These are phyloP conservation scores for Lactifluus piperatus DNA, from an alignment of 768 basidiomycete genomes.

Conservation along the genomic window DNA sequence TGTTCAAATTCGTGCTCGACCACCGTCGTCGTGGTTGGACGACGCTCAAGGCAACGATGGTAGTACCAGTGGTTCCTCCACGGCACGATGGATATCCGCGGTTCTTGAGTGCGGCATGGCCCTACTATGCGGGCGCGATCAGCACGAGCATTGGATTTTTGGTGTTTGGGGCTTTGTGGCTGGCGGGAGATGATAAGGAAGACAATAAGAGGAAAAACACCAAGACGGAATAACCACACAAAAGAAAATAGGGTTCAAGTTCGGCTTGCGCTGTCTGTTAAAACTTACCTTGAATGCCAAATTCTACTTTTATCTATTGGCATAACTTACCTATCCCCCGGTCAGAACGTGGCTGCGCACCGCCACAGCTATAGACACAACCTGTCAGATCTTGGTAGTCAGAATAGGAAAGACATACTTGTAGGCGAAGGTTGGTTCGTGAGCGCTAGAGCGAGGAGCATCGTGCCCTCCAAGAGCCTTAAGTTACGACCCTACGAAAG, in stretches of 20 bases:
- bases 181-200: conserved; percentile 71
- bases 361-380: too few relatives aligned
- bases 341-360: background rate
- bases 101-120: conserved; percentile 93
- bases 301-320: too few relatives aligned
- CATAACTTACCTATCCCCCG: background rate
- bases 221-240: conserved; percentile 26
- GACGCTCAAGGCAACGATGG: conserved; percentile 63
- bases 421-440: too few relatives aligned
- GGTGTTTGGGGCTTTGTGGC: conserved; percentile 80
- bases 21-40: conserved; percentile 75
- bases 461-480: too few relatives aligned
- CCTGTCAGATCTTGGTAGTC: too few relatives aligned
- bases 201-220: conserved; percentile 39
- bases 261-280: background rate
- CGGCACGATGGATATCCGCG: conserved; percentile 93
- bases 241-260: background rate
- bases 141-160: conserved; percentile 83
- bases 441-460: too few relatives aligned
- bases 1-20: conserved; percentile 94
- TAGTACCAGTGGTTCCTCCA: conserved; percentile 84
- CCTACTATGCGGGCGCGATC: conserved; percentile 87
- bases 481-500: too few relatives aligned
- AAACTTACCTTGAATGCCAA: background rate
- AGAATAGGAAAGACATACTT: too few relatives aligned